Conservation (phyloP, 805 yeast genomes). For the Wickerhamiella alocasiicola region DNA sequence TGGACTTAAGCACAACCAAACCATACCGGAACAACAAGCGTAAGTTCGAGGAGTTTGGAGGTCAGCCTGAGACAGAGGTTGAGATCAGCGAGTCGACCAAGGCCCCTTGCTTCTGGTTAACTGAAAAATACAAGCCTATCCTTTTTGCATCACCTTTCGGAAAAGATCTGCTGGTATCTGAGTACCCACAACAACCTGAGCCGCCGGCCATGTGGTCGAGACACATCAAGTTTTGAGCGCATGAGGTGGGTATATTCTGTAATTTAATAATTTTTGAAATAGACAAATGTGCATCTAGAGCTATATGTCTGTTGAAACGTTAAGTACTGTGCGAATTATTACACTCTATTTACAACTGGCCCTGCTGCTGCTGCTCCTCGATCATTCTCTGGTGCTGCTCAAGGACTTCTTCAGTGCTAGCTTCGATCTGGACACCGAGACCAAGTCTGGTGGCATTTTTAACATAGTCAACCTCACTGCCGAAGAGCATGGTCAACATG, state of each 20-base stretch:
- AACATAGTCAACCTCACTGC: slow-evolving; percentile 85
- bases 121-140: slow-evolving; percentile 63
- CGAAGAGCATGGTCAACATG: slow-evolving; percentile 73
- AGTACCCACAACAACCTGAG: slow-evolving; percentile 23
- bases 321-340: neutral
- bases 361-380: slow-evolving; percentile 9
- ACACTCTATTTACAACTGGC: slow-evolving; percentile 9
- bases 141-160: slow-evolving; percentile 47
- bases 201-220: slow-evolving; percentile 1
- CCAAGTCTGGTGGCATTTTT: slow-evolving; percentile 74
- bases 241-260: neutral
- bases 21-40: slow-evolving; percentile 34
- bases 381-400: slow-evolving; percentile 30
- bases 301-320: neutral
- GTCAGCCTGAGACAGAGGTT: slow-evolving; percentile 14
- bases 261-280: no score
- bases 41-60: slow-evolving; percentile 24
- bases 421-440: slow-evolving; percentile 89
- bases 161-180: slow-evolving; percentile 53
- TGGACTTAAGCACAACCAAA: slow-evolving; percentile 50
- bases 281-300: neutral
- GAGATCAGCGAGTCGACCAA: slow-evolving; percentile 30
- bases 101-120: slow-evolving; percentile 45
- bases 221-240: neutral
- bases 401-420: slow-evolving; percentile 85